Base-by-base conservation (phyloP, 768 basidiomycete genomes). In the Collybia mongolica region DNA sequence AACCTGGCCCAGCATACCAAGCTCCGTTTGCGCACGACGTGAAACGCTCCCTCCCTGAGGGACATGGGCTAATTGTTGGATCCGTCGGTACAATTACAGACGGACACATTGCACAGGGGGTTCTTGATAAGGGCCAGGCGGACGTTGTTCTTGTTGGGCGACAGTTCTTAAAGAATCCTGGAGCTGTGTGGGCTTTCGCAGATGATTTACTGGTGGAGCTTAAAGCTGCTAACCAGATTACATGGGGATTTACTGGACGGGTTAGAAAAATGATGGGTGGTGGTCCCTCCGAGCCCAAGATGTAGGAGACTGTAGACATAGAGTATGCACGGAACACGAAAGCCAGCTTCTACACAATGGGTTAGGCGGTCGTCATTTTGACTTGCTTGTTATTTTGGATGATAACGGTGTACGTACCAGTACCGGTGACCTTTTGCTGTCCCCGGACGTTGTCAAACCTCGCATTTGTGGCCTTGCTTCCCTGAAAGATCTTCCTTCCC, bases 111-210 rank as follows among this genome's bases (percentile, higher is more conserved):
- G 83, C 84, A 0, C 79, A 87, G 60, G 70, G 70, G 9, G 71
- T 86, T 17, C 62, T 90, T 2, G 75, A 84, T 46, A 63, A 75
- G 12, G 83, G 74, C 4, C 66, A 79, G 48, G 82, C 84, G 1
- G 88, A 92, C 57, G 77, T 80, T 3, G 66, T 88, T 4, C 53
- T 76, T 40, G 72, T 80, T 11, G 81, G 79, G 18, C 62, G 80
- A 36, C 70, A 73, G 45, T 85, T 86, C 70, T 76, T 78, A 64
- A 81, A 80, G 68, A 79, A 86, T 55, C 84, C 84, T 0, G 77
- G 74, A 0, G 54, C 65, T 2, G 75, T 78, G 3, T 75, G 74
- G 74, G 58, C 68, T 8, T 82, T 81, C 58, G 82, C 83, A 1
- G 77, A 82, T 18, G 79, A 83, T 36, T 60, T 85, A 23, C 80